Conservation (phyloP, 768 basidiomycete genomes). For the Dentipellis sp. region DNA sequence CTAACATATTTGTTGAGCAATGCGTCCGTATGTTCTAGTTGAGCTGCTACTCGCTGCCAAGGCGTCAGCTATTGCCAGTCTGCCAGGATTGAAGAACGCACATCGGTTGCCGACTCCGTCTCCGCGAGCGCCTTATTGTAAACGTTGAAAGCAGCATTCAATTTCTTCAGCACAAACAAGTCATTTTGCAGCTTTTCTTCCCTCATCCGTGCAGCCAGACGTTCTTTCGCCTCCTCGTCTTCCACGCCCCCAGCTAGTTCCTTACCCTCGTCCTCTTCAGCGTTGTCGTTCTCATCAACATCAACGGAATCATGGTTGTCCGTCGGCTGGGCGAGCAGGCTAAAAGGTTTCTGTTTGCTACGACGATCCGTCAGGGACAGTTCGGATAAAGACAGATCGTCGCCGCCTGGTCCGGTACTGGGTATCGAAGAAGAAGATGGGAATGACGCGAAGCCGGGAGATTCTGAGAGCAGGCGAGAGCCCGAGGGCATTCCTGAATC, state of each 20-base stretch:
- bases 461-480: conserved; percentile 40
- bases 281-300: neutral
- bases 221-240: conserved; percentile 14
- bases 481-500: conserved; percentile 19
- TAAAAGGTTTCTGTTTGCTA: conserved; percentile 19
- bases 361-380: conserved; percentile 34
- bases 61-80: neutral
- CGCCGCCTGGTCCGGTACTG: conserved; percentile 33
- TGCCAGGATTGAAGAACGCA: conserved; percentile 22
- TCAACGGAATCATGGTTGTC: neutral
- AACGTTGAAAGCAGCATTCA: conserved; percentile 59
- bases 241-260: conserved; percentile 9
- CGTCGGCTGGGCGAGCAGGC: conserved; percentile 21
- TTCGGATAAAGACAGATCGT: conserved; percentile 50
- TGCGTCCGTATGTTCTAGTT: conserved; percentile 63
- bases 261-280: conserved; percentile 1
- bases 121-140: conserved; percentile 62
- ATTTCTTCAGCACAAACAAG: conserved; percentile 59
- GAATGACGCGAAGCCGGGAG: conserved; percentile 24
- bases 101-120: conserved; percentile 63
- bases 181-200: conserved; percentile 75
- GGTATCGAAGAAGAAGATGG: conserved; percentile 20
- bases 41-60: conserved; percentile 48
- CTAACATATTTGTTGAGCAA: conserved; percentile 68
- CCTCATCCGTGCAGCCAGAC: conserved; percentile 27